phyloP scores from a whole-genome alignment of 257 asterid species.

The Nicotiana undulata region DNA sequence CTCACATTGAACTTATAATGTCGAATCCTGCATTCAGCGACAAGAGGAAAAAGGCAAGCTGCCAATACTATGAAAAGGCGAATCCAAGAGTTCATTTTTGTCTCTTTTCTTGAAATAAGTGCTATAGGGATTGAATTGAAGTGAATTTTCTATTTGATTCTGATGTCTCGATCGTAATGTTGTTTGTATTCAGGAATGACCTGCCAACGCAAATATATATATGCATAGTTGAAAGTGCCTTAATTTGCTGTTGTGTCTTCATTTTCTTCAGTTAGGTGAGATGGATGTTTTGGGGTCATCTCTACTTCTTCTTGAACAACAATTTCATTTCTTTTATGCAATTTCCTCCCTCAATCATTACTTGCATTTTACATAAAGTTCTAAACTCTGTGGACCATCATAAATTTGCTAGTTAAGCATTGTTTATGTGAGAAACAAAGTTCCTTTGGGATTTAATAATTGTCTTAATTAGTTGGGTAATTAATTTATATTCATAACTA shows the following conservation, averaged over 20 bases:
- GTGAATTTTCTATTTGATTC: not conserved
- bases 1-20: conserved; percentile 82
- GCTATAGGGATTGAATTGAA: not conserved
- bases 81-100: conserved; percentile 26
- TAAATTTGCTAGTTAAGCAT: not conserved
- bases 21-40: conserved; percentile 47
- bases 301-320: conserved; percentile 13
- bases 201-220: conserved; percentile 26
- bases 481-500: not conserved
- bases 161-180: conserved; percentile 22
- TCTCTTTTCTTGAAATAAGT: conserved; percentile 5
- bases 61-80: conserved; percentile 33
- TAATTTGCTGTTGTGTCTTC: conserved; percentile 40
- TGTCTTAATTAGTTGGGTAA: not conserved
- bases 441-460: not conserved
- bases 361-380: conserved; percentile 29
- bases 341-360: conserved; percentile 16
- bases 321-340: conserved; percentile 5
- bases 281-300: conserved; percentile 8
- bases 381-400: not conserved
- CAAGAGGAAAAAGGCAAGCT: conserved; percentile 24
- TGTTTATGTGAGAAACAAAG: not conserved
- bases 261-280: conserved; percentile 68
- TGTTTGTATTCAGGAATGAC: conserved; percentile 32
- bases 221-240: not conserved